These are phyloP conservation scores for Colletotrichum sp. DNA, from an alignment of 2,329 filamentous ascomycete genomes.

Conservation along the genomic window DNA sequence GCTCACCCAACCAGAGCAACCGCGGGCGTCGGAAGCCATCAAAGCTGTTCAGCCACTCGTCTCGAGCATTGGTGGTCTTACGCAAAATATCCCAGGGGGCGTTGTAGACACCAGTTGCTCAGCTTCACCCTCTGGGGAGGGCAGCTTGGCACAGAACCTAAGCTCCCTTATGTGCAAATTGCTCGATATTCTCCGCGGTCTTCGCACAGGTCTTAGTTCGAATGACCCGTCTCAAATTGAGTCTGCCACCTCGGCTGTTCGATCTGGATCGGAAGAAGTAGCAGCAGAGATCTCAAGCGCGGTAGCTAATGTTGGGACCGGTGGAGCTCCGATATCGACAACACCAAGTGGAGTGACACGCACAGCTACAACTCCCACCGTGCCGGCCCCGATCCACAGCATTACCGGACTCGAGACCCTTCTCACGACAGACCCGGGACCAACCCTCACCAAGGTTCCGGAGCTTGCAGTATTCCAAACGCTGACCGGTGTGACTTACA, in stretches of 20 bases:
- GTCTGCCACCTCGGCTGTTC: accelerated
- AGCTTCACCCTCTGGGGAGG: accelerated
- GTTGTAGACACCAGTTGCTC: accelerated
- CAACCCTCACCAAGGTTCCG: neutral
- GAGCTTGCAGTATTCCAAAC: neutral
- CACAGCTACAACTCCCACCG: neutral
- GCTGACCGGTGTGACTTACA: neutral
- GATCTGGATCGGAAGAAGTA: neutral
- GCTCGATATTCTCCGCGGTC: neutral
- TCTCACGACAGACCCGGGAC: neutral
- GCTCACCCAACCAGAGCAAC: neutral
- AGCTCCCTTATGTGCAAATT: neutral
- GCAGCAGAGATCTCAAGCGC: neutral
- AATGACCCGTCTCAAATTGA: neutral
- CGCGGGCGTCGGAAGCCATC: neutral
- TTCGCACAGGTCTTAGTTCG: neutral
- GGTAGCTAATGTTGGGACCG: neutral
- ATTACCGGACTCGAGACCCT: accelerated
- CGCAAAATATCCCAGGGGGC: neutral
- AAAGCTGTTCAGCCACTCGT: neutral
- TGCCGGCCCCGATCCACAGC: too few relatives aligned
- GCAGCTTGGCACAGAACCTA: accelerated
- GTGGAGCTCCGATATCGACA: neutral
- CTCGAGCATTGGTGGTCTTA: neutral
- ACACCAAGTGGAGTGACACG: neutral